Base-by-base conservation (phyloP, 148 eudicot genomes). In the Amaranthus hypochondriacus region DNA sequence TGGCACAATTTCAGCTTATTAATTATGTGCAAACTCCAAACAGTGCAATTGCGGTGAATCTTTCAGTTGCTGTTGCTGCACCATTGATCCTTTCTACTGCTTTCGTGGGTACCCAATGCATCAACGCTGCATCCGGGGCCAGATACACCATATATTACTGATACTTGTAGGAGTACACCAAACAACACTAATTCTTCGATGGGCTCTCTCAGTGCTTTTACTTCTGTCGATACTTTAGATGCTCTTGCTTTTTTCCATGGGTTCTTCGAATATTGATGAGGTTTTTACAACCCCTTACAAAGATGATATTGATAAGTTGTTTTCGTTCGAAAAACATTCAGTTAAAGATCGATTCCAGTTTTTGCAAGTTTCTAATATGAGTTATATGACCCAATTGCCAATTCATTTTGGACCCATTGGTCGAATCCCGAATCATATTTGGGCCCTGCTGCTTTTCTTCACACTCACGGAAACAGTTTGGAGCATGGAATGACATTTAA, bases 241-340 rank as follows among this genome's bases (percentile, higher is more conserved):
- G 28, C 28, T 14, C 2, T 9, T 47, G 9, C 68, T 43, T 21
- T 18, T 64, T 11, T 18, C 15, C 2, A 15, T 12, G n/a, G 66
- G n/a, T 44, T 1, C 15, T 7, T 47, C 48, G 10, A 15, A 6
- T 43, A 18, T 4, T 63, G 6, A 6, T 18, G 18, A 18, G 18
- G 18, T 18, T 18, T 18, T 18, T 18, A 56, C 52, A 7, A 18
- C 28, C 2, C 62, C 28, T 18, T 18, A 18, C 9, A 73, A 68
- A 21, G 74, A 78, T 21, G 77, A 78, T 21, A 11, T 78, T 2
- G 81, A 73, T 47, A 62, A 51, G 62, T 18, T 73, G 49, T 21
- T 78, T 3, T 48, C 52, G 18, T 18, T 18, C 18, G 18, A 18
- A 18, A 18, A 18, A 18, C 0, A 18, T 18, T 18, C 18, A 18